A percentile compares a stretch with the other conserved stretches of the same genome.
These are phyloP conservation scores for Ceratorhiza oryzae-sativae DNA, from an alignment of 1,284 basidiomycete species.

Conservation along the genomic window DNA sequence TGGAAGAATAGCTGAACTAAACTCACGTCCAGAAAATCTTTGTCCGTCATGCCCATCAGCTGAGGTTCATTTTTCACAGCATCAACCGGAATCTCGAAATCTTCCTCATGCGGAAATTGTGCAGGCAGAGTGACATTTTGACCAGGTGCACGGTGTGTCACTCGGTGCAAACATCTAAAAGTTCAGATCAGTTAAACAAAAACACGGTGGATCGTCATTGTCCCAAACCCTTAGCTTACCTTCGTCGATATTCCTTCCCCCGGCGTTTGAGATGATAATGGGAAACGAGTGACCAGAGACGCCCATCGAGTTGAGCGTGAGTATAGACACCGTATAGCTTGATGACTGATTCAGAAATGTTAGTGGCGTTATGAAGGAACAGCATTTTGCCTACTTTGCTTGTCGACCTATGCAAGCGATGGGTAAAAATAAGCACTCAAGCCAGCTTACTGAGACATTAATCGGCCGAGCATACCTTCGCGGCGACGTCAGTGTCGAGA, in stretches of 20 bases:
- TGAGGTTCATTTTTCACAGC: conserved; percentile 11
- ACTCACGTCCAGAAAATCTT: conserved; percentile 58
- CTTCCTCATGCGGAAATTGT: conserved; percentile 36
- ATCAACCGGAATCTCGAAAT: conserved; percentile 14
- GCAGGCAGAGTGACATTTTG: conserved; percentile 42
- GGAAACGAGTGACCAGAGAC: conserved; percentile 44
- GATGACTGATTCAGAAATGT: conserved; percentile 23
- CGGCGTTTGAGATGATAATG: conserved; percentile 33
- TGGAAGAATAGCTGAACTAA: too few species aligned
- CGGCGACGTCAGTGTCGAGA: conserved; percentile 31
- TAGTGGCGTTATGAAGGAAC: background rate
- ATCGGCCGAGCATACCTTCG: conserved; percentile 37
- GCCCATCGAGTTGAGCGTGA: conserved; percentile 44
- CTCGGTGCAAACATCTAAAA: conserved; percentile 41
- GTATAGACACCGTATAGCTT: conserved; percentile 45
- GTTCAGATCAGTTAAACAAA: background rate
- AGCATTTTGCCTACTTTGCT: background rate
- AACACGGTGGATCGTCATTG: background rate
- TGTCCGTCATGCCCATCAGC: conserved; percentile 50
- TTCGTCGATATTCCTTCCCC: conserved; percentile 42
- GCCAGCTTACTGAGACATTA: too few species aligned
- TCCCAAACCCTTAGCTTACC: conserved; percentile 33
- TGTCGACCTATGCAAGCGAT: conserved; percentile 17
- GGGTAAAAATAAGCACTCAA: too few species aligned
- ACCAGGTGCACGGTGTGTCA: conserved; percentile 32